Conservation (phyloP, 2,329 filamentous ascomycete genomes). For the Cladobotryum protrusum region DNA sequence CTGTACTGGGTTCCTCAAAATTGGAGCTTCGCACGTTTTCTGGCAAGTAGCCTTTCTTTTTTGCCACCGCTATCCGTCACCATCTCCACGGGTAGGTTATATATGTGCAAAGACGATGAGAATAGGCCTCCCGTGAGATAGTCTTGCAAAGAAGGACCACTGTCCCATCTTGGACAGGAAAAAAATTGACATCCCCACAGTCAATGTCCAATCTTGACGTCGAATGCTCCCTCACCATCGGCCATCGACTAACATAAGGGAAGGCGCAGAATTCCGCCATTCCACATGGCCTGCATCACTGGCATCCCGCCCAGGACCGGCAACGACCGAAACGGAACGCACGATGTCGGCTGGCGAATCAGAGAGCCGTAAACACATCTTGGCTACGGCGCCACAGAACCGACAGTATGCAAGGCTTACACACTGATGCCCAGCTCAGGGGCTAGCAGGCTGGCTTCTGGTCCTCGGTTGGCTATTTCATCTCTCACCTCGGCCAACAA, state of each 20-base stretch:
- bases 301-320: slow-evolving; percentile 3
- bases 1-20: neutral
- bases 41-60: slow-evolving; percentile 5
- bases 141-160: slow-evolving; percentile 2
- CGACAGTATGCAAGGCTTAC: slow-evolving; percentile 12
- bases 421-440: slow-evolving; percentile 9
- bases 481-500: slow-evolving; percentile 1
- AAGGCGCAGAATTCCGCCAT: slow-evolving; percentile 9
- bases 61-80: slow-evolving; percentile 12
- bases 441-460: slow-evolving; percentile 9
- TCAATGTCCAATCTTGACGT: slow-evolving; percentile 8
- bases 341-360: slow-evolving; percentile 9
- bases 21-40: too few relatives aligned
- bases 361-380: slow-evolving; percentile 9
- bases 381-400: slow-evolving; percentile 8
- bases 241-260: neutral
- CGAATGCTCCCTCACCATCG: neutral
- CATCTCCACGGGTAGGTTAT: slow-evolving; percentile 8
- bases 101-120: slow-evolving; percentile 6
- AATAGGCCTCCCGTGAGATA: slow-evolving; percentile 8
- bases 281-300: slow-evolving; percentile 5
- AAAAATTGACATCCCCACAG: slow-evolving; percentile 7
- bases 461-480: neutral
- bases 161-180: slow-evolving; percentile 1
- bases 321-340: slow-evolving; percentile 8